Conservation (phyloP, 192 early-diverging fungal species). For the Coemansia sp. region DNA sequence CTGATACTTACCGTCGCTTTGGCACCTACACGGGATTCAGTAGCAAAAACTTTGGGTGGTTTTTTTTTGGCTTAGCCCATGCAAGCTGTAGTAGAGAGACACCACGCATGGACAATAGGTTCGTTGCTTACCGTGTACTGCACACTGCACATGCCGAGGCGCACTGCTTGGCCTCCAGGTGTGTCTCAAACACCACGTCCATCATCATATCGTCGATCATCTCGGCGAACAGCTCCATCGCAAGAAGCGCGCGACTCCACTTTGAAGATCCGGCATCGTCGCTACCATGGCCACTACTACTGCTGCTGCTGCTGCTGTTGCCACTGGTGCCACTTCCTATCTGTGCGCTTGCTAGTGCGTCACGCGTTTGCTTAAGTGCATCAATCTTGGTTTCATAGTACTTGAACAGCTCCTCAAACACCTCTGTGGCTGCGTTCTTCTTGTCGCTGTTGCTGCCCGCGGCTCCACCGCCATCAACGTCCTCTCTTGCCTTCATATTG, state of each 20-base stretch:
- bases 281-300: conserved; percentile 8
- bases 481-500: conserved; percentile 15
- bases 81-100: background rate
- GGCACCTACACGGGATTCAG: conserved; percentile 54
- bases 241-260: conserved; percentile 38
- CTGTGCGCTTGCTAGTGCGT: conserved; percentile 37
- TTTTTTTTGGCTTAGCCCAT: background rate
- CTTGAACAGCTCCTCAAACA: conserved; percentile 47
- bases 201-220: conserved; percentile 74
- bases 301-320: conserved; percentile 24
- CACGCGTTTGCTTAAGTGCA: conserved; percentile 35
- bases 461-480: conserved; percentile 10
- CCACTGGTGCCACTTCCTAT: conserved; percentile 23
- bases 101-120: too few relatives aligned
- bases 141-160: conserved; percentile 71
- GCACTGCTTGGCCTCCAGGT: conserved; percentile 66
- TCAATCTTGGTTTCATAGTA: conserved; percentile 45
- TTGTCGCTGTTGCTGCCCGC: conserved; percentile 5
- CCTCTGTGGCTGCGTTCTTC: conserved; percentile 11
- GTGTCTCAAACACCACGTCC: conserved; percentile 74
- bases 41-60: conserved; percentile 1
- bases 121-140: conserved; percentile 66
- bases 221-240: conserved; percentile 53
- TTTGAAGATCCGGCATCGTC: conserved; percentile 8
- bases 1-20: conserved; percentile 39